Evolutionary conservation across 495 filamentous ascomycete species (phyloP), one percentile per base, ranked within the genome.

Genomic region (Podospora pseudopauciseta): DNA sequence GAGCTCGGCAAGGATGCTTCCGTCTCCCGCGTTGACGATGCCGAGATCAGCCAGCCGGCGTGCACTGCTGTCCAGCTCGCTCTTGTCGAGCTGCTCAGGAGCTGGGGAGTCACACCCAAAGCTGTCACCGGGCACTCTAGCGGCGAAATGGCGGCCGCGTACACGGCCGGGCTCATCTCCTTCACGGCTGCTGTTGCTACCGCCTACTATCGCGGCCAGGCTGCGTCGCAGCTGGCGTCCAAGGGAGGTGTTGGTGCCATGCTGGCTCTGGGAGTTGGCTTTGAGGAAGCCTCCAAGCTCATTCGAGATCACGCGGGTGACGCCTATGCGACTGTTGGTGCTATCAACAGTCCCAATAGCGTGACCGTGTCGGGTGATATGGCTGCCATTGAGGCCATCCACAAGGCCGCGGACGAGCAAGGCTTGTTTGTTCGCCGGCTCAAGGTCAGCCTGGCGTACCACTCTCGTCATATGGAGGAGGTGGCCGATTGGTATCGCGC

Each of bases 71-170:
- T 85, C 0, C 83, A 85, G 61, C 74, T 85, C n/a, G 81, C 81
- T 0, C 67, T 89, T 16, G 80, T 86, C 0, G 79, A 83, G 3
- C 67, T 87, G 11, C 70, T 89, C 5, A 28, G 59, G 4, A 73
- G 71, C 15, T 85, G 82, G 82, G 80, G 79, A 20, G 74, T 88
- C 16, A 59, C 60, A 0, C 84, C 85, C 0, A 59, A 69, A 9
- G 75, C 77, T 39, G 82, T 86, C 0, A 76, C 85, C 5, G 84
- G 86, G 4, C 86, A 89, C 67, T 88, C 86, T 11, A 86, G 82
- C 71, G 86, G 86, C 5, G 86, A 88, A 67, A 86, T 87, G 3
- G 79, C 73, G 19, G 82, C 81, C n/a, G 80, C 81, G 0, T 82
- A 76, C 63, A 72, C 79, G 27, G 72, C 72, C 5, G 79, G 80